Percentiles rank a stretch among this genome's conserved stretches.
These are phyloP conservation scores for Vitis rupestris DNA, from an alignment of 164 flowering plant species.

Conservation along the genomic window DNA sequence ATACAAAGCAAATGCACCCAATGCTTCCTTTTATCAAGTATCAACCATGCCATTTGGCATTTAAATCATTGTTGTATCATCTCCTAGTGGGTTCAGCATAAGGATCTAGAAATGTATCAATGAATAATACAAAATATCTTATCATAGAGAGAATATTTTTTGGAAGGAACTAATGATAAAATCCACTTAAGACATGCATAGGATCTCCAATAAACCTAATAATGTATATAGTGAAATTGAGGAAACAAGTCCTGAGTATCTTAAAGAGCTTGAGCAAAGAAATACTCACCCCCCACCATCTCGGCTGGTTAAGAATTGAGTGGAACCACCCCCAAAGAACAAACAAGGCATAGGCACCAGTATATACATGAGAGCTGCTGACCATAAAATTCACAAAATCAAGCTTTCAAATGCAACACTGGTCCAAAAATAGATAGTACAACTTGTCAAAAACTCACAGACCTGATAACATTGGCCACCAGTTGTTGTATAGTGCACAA, in stretches of 20 bases:
- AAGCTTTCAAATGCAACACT: conserved; percentile 3
- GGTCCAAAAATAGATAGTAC: neutral
- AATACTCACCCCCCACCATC: conserved; percentile 91
- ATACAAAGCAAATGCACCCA: no score
- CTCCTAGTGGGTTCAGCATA: neutral
- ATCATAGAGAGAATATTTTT: no score
- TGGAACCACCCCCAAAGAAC: conserved; percentile 94
- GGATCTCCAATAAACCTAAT: no score
- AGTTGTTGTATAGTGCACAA: conserved; percentile 87
- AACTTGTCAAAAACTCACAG: conserved; percentile 6
- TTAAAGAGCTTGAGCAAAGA: neutral
- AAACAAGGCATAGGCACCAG: conserved; percentile 97
- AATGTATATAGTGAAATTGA: no score
- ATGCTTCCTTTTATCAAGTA: no score
- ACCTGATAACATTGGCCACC: conserved; percentile 99
- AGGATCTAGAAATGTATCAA: neutral
- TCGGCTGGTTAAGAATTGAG: conserved; percentile 81
- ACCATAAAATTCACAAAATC: conserved; percentile 7
- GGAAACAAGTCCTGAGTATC: neutral
- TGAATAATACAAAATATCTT: neutral
- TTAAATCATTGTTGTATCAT: no score
- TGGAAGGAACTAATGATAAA: neutral
- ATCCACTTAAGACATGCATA: neutral
- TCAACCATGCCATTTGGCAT: neutral
- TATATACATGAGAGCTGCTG: conserved; percentile 88